Percentiles rank a stretch among this genome's conserved stretches.
These are phyloP conservation scores for Rhizophora apiculata DNA, from an alignment of 345 rosid species.

Conservation along the genomic window DNA sequence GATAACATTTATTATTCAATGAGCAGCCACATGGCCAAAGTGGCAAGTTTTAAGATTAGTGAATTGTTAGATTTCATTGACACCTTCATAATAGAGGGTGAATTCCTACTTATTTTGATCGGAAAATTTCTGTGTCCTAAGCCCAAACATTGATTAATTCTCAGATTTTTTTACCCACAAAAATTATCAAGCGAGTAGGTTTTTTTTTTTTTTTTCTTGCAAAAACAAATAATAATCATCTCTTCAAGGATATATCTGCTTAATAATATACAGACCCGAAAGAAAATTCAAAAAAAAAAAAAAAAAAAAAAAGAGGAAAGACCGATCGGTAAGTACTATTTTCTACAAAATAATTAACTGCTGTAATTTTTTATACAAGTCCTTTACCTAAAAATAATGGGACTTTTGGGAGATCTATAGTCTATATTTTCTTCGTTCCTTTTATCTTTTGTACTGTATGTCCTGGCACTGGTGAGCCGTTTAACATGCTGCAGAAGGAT, in stretches of 20 bases:
- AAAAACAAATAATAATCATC: constrained; percentile 23
- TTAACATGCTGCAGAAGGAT: constrained; percentile 87
- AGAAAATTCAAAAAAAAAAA: constrained; percentile 1
- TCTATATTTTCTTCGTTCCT: constrained; percentile 8
- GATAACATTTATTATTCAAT: no score
- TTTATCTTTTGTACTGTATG: background rate
- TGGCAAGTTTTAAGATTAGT: no score
- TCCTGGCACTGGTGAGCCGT: background rate
- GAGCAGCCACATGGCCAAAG: no score
- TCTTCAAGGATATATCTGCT: constrained; percentile 25
- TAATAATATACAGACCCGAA: constrained; percentile 39
- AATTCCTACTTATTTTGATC: no score
- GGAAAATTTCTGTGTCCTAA: no score
- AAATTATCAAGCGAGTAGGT: no score
- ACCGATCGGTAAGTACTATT: constrained; percentile 31
- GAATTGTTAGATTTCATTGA: no score
- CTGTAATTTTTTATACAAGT: constrained; percentile 45
- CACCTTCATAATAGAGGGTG: no score
- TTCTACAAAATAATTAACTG: constrained; percentile 56
- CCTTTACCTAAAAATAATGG: constrained; percentile 69
- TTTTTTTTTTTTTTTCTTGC: no score
- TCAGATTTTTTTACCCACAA: no score
- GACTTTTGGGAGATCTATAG: constrained; percentile 29
- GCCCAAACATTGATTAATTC: no score
- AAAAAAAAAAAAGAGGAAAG: constrained; percentile 9